Conservation (phyloP, 768 basidiomycete genomes). For the Phylloporus sp. region DNA sequence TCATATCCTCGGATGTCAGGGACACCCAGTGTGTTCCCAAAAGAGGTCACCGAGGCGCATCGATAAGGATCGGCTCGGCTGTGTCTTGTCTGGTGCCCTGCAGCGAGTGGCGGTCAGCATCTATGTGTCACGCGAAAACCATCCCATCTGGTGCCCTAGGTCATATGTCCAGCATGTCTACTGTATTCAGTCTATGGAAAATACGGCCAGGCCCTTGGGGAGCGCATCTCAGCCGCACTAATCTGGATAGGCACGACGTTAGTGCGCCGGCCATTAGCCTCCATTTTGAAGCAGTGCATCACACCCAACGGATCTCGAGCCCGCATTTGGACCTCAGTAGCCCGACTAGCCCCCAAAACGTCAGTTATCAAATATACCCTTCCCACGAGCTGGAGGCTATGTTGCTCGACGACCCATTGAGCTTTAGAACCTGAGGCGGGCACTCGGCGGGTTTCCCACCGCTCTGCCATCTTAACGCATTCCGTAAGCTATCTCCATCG, state of each 20-base stretch:
- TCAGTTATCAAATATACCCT: slow-evolving; percentile 17
- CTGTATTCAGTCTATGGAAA: slow-evolving; percentile 9
- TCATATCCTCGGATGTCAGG: slow-evolving; percentile 22
- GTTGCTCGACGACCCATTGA: slow-evolving; percentile 12
- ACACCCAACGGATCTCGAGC: slow-evolving; percentile 19
- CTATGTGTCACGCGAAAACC: slow-evolving; percentile 16
- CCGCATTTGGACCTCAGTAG: slow-evolving; percentile 19
- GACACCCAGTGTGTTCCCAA: slow-evolving; percentile 1
- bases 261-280: slow-evolving; percentile 10
- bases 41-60: slow-evolving; percentile 25
- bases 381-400: slow-evolving; percentile 11
- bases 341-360: slow-evolving; percentile 14
- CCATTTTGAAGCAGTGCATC: slow-evolving; percentile 10
- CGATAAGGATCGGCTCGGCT: slow-evolving; percentile 26
- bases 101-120: slow-evolving; percentile 11
- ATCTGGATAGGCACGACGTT: slow-evolving; percentile 21
- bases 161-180: slow-evolving; percentile 20
- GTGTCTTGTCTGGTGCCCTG: slow-evolving; percentile 11
- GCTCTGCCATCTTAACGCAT: slow-evolving; percentile 12
- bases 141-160: slow-evolving; percentile 13
- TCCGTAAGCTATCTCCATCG: slow-evolving; percentile 16
- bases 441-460: slow-evolving; percentile 5
- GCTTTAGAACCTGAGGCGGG: slow-evolving; percentile 3
- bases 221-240: slow-evolving; percentile 24
- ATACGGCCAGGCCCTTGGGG: slow-evolving; percentile 10